Evolutionary conservation across 192 early-diverging fungal genomes (phyloP), one percentile per base, ranked within the genome.

Genomic region (Geranomyces michiganensis): DNA sequence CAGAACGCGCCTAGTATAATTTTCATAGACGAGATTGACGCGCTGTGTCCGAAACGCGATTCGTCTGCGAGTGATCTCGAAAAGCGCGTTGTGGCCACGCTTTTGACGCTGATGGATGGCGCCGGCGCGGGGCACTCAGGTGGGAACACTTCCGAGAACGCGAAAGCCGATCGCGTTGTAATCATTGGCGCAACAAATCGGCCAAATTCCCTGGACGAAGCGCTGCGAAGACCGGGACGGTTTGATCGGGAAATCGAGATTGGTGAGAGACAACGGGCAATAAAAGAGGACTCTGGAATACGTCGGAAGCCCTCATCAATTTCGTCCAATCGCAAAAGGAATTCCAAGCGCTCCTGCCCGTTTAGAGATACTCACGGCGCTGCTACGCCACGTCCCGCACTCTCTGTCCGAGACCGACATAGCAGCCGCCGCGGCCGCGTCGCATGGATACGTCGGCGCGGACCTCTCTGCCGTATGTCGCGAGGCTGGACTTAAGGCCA

Each of bases 361-460:
- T 19, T 70, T 81, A 9, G 83, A 87, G 19, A 99, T 99, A 32
- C 73, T 99, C 36, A 70, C 63, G 6, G 87, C 88, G 9, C 78
- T 93, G 14, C 82, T 97, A 27, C 70, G 68, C 12, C 75, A 77
- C 12, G 89, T 89, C 49, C 94, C 94, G 1, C 81, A 96, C 71
- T 73, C 75, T 7, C 74, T 98, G 9, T 80, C 87, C 8, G 45
- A 70, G 0, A 70, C 72, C 5, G 82, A 97, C 19, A 63, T 96
- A 1, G 74, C 77, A 0, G 56, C 67, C 0, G 49, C 98, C 17
- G 89, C 94, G 12, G 81, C 82, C 0, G 70, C 71, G 32, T 86
- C 92, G 0, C 97, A 99, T 72, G 97, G 97, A 0, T 99, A 91
- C 77, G 96, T 98, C 63, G 97, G 97, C n/a, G 97, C 97, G 4